phyloP scores from a whole-genome alignment of 2,329 filamentous ascomycete genomes.

The Monascus ruber region DNA sequence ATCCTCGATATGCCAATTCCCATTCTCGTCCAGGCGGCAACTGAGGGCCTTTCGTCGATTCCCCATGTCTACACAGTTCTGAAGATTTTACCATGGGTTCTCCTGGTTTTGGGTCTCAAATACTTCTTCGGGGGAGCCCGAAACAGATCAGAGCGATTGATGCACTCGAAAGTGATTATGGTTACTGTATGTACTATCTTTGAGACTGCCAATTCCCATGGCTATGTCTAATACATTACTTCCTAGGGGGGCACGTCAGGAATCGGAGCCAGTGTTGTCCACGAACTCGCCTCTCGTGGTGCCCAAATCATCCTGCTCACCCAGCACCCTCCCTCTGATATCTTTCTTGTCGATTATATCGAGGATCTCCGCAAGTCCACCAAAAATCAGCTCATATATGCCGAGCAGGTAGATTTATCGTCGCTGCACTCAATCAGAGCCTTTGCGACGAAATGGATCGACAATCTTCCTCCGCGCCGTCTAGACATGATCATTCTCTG shows the following conservation, averaged over 20 bases:
- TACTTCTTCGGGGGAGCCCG: slow-evolving; percentile 62
- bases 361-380: slow-evolving; percentile 70
- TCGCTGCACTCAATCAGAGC: slow-evolving; percentile 81
- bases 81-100: slow-evolving; percentile 41
- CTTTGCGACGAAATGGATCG: slow-evolving; percentile 96
- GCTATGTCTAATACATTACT: slow-evolving; percentile 6
- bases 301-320: slow-evolving; percentile 88
- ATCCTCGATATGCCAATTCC: slow-evolving; percentile 47
- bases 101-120: slow-evolving; percentile 52
- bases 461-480: slow-evolving; percentile 79
- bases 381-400: slow-evolving; percentile 79
- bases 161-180: slow-evolving; percentile 90
- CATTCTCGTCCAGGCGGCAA: slow-evolving; percentile 43
- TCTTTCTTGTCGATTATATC: slow-evolving; percentile 86
- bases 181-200: slow-evolving; percentile 56
- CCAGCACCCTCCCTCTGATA: slow-evolving; percentile 65
- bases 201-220: background rate
- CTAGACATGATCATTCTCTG: slow-evolving; percentile 87
- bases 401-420: slow-evolving; percentile 83
- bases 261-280: slow-evolving; percentile 67
- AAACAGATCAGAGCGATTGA: slow-evolving; percentile 65
- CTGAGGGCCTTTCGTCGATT: slow-evolving; percentile 44
- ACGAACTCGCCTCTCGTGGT: slow-evolving; percentile 65
- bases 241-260: slow-evolving; percentile 75
- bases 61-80: slow-evolving; percentile 43